A percentile compares a stretch with the other conserved stretches of the same genome.
phyloP scores from a whole-genome alignment of 768 basidiomycete genomes.

The Mycena amicta region DNA sequence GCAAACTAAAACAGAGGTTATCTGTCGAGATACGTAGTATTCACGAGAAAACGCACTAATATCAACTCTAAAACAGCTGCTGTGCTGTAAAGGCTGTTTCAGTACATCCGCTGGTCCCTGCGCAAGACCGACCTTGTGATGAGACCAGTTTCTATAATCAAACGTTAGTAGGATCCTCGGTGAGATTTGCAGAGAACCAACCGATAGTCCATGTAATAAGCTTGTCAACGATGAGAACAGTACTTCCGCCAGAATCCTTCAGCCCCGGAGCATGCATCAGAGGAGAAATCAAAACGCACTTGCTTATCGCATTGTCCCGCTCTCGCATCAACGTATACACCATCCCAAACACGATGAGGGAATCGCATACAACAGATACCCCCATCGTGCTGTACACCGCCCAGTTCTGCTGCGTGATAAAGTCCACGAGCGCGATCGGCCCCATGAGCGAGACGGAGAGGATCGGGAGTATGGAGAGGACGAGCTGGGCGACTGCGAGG shows the following conservation, averaged over 20 bases:
- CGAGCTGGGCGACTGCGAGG: not conserved
- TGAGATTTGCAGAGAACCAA: too few relatives aligned
- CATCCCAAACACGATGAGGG: not conserved
- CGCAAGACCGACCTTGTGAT: not conserved
- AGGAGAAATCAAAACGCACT: not conserved
- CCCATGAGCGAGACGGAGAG: not conserved
- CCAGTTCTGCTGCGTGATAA: not conserved
- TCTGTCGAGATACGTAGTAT: not conserved
- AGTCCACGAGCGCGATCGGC: not conserved
- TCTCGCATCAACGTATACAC: not conserved
- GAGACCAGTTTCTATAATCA: not conserved
- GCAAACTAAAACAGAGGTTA: not conserved
- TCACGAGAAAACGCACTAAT: not conserved
- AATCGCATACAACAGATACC: not conserved
- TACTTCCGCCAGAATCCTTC: not conserved
- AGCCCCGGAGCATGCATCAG: too few relatives aligned
- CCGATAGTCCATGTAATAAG: not conserved
- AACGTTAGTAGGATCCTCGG: too few relatives aligned
- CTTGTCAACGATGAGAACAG: not conserved
- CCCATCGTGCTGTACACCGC: conserved; percentile 1
- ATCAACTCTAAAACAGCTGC: not conserved
- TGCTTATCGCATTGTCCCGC: not conserved
- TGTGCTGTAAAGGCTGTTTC: not conserved
- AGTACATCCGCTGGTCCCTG: too few relatives aligned
- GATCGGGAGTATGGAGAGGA: not conserved